Evolutionary conservation across 1,284 basidiomycete species (phyloP).

Genomic region (Malassezia furfur): DNA sequence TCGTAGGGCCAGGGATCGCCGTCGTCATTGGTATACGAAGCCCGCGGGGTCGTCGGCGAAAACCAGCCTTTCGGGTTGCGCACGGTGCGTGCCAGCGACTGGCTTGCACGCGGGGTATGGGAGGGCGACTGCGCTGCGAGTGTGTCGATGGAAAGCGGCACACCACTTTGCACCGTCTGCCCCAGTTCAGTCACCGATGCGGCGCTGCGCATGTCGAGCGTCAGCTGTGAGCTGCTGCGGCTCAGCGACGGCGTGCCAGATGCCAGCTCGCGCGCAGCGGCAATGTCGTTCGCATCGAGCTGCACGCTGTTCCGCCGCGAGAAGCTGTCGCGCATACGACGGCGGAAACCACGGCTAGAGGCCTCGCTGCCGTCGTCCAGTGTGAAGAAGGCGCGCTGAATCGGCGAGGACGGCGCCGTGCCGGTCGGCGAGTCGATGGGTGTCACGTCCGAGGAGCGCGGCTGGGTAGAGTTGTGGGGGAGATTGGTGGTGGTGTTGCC

Average conservation of each 20-base stretch:
- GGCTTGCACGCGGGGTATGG: not conserved
- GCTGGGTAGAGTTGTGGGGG: not conserved
- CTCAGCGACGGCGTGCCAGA: not conserved
- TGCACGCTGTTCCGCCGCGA: slow-evolving; percentile 5
- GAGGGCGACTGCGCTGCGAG: not conserved
- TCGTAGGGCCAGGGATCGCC: not conserved
- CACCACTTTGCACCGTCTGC: not conserved
- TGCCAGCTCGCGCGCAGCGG: not conserved
- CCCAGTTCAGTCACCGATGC: not conserved
- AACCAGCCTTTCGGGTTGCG: not conserved
- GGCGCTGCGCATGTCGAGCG: not conserved
- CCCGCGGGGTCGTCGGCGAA: not conserved
- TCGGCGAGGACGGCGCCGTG: slow-evolving; percentile 1
- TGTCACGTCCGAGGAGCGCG: not conserved
- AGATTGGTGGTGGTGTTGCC: not conserved
- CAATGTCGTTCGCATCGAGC: not conserved
- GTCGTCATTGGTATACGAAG: not conserved
- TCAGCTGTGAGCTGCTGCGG: not conserved
- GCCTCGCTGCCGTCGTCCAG: not conserved
- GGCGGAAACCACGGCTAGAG: not conserved
- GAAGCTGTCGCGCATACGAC: not conserved
- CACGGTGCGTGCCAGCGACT: not conserved
- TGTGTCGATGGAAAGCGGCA: not conserved
- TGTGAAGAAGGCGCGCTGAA: not conserved
- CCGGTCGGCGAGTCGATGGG: not conserved